Percentiles rank a stretch among this genome's conserved stretches.
Evolutionary conservation across 2,329 filamentous ascomycete genomes (phyloP).

Genomic region (Talaromyces sp.): DNA sequence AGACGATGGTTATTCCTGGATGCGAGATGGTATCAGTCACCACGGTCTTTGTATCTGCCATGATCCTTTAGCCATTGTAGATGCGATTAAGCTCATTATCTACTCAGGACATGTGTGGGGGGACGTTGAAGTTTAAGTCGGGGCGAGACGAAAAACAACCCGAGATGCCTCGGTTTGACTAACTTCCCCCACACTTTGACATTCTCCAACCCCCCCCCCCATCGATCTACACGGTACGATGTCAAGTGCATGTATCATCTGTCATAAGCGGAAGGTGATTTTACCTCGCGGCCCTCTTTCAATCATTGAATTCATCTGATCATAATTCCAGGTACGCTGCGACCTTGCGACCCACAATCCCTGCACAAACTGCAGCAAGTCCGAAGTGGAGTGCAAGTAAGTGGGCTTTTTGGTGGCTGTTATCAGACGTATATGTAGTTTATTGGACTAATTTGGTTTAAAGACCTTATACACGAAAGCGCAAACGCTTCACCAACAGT

Average conservation of each 20-base stretch:
- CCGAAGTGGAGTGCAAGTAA: conserved; percentile 29
- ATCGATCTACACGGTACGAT: conserved; percentile 10
- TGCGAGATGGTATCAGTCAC: conserved; percentile 12
- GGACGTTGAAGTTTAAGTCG: background rate
- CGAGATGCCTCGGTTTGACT: conserved; percentile 11
- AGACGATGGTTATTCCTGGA: conserved; percentile 57
- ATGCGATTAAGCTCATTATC: background rate
- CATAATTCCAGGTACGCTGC: conserved; percentile 25
- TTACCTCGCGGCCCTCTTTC: background rate
- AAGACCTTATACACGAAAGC: conserved; percentile 32
- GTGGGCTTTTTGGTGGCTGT: background rate
- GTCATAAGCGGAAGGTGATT: conserved; percentile 47
- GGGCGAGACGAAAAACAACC: background rate
- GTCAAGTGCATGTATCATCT: conserved; percentile 42
- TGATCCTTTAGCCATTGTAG: background rate
- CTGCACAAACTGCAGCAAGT: conserved; percentile 30
- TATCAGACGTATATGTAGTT: conserved; percentile 1
- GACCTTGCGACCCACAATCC: conserved; percentile 30
- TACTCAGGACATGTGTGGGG: background rate
- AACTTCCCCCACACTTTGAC: conserved; percentile 14
- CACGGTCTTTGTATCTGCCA: conserved; percentile 7
- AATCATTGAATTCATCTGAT: too few species aligned
- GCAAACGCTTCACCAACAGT: conserved; percentile 44
- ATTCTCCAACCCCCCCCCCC: conserved; percentile 13
- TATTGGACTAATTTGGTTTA: background rate